Conservation (phyloP, 2,329 filamentous ascomycete species). For the Blumeriella jaapii region DNA sequence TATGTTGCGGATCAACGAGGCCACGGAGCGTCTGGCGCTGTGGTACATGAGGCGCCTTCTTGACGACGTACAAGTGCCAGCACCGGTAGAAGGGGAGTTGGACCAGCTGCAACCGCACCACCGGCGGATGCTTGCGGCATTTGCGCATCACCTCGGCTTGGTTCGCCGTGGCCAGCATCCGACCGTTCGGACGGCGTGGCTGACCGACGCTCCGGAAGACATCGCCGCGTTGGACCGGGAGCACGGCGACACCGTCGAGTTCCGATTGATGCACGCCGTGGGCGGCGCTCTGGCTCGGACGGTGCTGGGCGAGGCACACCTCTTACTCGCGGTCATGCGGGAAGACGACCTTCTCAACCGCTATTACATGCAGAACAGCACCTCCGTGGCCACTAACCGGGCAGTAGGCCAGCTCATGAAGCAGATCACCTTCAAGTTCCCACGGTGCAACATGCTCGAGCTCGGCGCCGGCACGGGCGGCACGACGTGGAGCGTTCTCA, state of each 20-base stretch:
- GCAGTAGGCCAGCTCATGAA: slow-evolving; percentile 1
- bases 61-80: too few species aligned
- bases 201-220: not conserved
- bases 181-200: not conserved
- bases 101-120: not conserved
- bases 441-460: slow-evolving; percentile 29
- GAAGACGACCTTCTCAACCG: slow-evolving; percentile 5
- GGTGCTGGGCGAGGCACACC: slow-evolving; percentile 2
- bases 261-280: slow-evolving; percentile 1
- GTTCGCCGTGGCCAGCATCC: not conserved
- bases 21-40: too few species aligned
- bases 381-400: not conserved
- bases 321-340: slow-evolving; percentile 6
- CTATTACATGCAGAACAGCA: slow-evolving; percentile 7
- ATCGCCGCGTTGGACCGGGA: not conserved
- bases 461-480: slow-evolving; percentile 21
- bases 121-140: not conserved
- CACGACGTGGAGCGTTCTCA: slow-evolving; percentile 24
- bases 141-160: not conserved
- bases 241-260: slow-evolving; percentile 4
- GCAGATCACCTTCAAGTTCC: slow-evolving; percentile 26
- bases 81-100: not conserved
- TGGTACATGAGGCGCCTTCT: too few species aligned
- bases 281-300: slow-evolving; percentile 8
- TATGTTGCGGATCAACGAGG: too few species aligned